Base-by-base conservation (phyloP, 495 filamentous ascomycete species). In the Aspergillus avenaceus region DNA sequence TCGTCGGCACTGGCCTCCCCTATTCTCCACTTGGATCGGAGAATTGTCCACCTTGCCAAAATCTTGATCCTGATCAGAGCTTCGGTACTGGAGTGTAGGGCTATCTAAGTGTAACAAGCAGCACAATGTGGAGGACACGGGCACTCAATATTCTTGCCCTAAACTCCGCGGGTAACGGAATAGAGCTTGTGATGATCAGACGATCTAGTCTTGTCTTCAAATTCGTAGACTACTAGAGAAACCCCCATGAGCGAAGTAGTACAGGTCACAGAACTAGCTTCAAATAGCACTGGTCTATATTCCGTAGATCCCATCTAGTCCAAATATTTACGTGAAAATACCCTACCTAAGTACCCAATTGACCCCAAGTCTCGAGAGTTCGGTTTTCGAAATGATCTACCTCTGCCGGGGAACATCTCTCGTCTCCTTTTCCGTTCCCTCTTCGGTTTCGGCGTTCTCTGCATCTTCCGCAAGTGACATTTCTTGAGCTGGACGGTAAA, bases 401-500 rank as follows among this genome's bases (percentile, higher is more conserved):
- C 50, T 51, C 37, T 54, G 44, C 46, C 52, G 49, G n/a, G 46
- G 52, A 45, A 19, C 26, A 34, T 48, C 55, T 43, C 56, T 45
- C 25, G 43, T 48, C 47, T 59, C 51, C 29, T 49, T 19, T 16
- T 47, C 43, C 8, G 27, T 44, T 16, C 56, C 59, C n/a, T 41
- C 49, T 49, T 54, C 58, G 9, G 58, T 41, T 28, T 63, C 63
- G 25, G 50, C 41, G 23, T 49, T 59, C 36, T 65, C 65, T 29
- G 44, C 50, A 44, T 70, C 67, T 26, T 71, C 60, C 1, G 65
- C 60, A 5, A 73, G 60, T 11, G 71, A 73, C 54, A 64, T 56
- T 61, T 78, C 75, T 50, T 78, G 75, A 37, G 71, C 76, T 78
- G 26, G 42, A 47, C 22, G 42, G 14, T 11, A n/a, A 14, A 16